A percentile compares a stretch with the other conserved stretches of the same genome.
These are phyloP conservation scores for Herpomyces periplanetae DNA, from an alignment of 2,329 filamentous ascomycete genomes.

Conservation along the genomic window DNA sequence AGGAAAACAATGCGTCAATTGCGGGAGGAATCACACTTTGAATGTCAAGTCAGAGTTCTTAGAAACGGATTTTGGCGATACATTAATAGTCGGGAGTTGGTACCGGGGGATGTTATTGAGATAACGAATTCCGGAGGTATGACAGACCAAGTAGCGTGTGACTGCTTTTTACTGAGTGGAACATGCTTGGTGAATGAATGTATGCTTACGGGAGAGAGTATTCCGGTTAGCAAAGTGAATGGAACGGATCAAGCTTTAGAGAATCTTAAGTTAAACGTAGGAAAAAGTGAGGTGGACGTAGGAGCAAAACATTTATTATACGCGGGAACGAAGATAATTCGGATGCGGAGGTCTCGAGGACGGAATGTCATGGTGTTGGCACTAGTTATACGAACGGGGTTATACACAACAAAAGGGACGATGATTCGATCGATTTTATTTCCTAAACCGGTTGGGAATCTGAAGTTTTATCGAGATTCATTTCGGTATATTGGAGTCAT, in stretches of 20 bases:
- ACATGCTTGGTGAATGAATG: slow-evolving; percentile 98
- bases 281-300: slow-evolving; percentile 41
- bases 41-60: slow-evolving; percentile 73
- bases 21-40: slow-evolving; percentile 63
- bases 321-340: slow-evolving; percentile 73
- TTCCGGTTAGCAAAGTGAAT: slow-evolving; percentile 71
- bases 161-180: slow-evolving; percentile 57
- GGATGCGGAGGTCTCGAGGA: slow-evolving; percentile 36
- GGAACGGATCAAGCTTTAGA: slow-evolving; percentile 40
- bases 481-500: slow-evolving; percentile 95
- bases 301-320: slow-evolving; percentile 76
- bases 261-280: slow-evolving; percentile 32
- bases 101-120: slow-evolving; percentile 86
- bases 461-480: slow-evolving; percentile 92
- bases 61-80: slow-evolving; percentile 85
- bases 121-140: slow-evolving; percentile 62
- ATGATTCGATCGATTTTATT: slow-evolving; percentile 92
- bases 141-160: slow-evolving; percentile 64
- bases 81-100: slow-evolving; percentile 46
- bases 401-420: slow-evolving; percentile 87
- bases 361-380: slow-evolving; percentile 69
- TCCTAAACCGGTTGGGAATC: slow-evolving; percentile 81
- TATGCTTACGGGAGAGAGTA: slow-evolving; percentile 89
- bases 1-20: slow-evolving; percentile 63
- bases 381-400: slow-evolving; percentile 68